Evolutionary conservation across 108 stramenopile species (phyloP).

Genomic region (Conticribra guillardii): DNA sequence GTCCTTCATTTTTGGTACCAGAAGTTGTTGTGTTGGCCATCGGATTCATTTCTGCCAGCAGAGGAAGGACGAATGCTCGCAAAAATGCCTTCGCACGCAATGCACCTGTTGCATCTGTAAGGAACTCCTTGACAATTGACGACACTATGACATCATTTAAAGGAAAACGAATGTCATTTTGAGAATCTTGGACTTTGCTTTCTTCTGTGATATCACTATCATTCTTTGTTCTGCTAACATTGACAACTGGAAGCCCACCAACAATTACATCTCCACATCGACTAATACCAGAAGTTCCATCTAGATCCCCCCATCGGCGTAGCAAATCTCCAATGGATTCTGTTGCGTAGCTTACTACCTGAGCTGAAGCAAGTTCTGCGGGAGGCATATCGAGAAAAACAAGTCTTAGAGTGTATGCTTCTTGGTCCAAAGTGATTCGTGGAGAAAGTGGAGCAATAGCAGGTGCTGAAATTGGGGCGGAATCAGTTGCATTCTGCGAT

Average conservation of each 20-base stretch:
- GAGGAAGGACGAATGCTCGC: conserved; percentile 39
- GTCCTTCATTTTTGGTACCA: conserved; percentile 4
- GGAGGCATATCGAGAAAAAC: conserved; percentile 32
- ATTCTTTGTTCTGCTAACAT: too few relatives aligned
- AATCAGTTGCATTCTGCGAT: not conserved
- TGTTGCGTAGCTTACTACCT: conserved; percentile 27
- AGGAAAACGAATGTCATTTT: conserved; percentile 11
- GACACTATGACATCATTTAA: conserved; percentile 37
- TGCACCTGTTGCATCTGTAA: conserved; percentile 40
- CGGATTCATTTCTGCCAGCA: conserved; percentile 36
- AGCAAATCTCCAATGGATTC: conserved; percentile 25
- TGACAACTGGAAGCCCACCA: not conserved
- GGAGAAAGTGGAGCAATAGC: not conserved
- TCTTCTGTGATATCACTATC: not conserved
- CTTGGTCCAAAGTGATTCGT: conserved; percentile 22
- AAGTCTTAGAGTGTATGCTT: conserved; percentile 18
- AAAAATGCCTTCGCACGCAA: conserved; percentile 41
- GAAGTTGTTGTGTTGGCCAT: not conserved
- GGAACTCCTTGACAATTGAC: conserved; percentile 15
- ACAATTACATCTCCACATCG: conserved; percentile 37
- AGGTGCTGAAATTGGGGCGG: not conserved
- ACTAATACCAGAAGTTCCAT: conserved; percentile 33
- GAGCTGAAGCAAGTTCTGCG: conserved; percentile 27
- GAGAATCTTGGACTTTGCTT: not conserved
- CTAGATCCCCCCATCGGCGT: conserved; percentile 30